Conservation (phyloP, 805 yeast genomes). For the Millerozyma acaciae region DNA sequence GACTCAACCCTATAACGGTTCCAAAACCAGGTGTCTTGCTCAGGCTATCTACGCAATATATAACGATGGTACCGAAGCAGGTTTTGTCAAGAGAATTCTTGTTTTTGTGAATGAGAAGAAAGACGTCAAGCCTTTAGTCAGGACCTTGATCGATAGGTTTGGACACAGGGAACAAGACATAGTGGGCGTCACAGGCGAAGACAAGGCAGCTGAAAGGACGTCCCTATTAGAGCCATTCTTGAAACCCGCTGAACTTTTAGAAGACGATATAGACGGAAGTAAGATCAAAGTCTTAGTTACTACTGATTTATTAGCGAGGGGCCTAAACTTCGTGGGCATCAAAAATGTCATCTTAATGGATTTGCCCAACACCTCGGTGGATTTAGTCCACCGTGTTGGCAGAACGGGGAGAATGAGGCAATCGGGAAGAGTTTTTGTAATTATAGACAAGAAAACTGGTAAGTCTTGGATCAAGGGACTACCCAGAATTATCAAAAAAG, state of each 20-base stretch:
- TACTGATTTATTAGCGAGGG: slow-evolving; percentile 87
- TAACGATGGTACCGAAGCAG: slow-evolving; percentile 77
- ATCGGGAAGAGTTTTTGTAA: slow-evolving; percentile 80
- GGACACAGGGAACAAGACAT: slow-evolving; percentile 44
- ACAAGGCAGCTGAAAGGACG: slow-evolving; percentile 56
- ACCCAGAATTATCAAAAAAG: slow-evolving; percentile 62
- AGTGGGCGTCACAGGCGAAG: slow-evolving; percentile 63
- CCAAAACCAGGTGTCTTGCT: slow-evolving; percentile 78
- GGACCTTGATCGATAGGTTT: slow-evolving; percentile 42
- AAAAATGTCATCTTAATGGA: slow-evolving; percentile 82
- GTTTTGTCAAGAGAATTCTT: slow-evolving; percentile 71
- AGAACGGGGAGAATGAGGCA: slow-evolving; percentile 92
- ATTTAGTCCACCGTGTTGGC: slow-evolving; percentile 86
- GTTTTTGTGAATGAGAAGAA: slow-evolving; percentile 79
- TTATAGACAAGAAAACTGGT: slow-evolving; percentile 63
- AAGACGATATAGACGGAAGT: slow-evolving; percentile 23
- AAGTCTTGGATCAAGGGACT: slow-evolving; percentile 81
- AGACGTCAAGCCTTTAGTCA: slow-evolving; percentile 56
- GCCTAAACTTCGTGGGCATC: slow-evolving; percentile 78
- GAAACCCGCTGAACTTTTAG: slow-evolving; percentile 50
- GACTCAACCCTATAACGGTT: slow-evolving; percentile 76
- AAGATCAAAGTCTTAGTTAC: slow-evolving; percentile 70
- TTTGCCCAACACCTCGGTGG: slow-evolving; percentile 80
- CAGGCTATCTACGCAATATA: slow-evolving; percentile 85
- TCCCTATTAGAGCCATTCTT: slow-evolving; percentile 58